Evolutionary conservation across 1,284 basidiomycete species (phyloP).

Genomic region (Megacollybia platyphylla): DNA sequence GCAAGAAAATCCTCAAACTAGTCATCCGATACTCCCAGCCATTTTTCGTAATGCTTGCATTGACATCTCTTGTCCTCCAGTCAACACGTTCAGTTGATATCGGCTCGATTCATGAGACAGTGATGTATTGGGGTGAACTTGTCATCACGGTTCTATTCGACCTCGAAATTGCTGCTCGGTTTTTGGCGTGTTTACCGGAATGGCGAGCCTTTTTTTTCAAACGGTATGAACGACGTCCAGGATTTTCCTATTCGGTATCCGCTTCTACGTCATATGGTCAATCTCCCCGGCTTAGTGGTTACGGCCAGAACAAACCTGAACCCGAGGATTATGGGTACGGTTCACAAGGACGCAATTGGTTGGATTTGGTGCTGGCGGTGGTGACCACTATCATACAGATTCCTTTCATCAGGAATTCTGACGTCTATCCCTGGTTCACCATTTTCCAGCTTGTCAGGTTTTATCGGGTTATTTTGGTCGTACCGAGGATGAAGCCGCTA

Average conservation of each 20-base stretch:
- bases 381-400: slow-evolving; percentile 79
- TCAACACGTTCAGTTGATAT: slow-evolving; percentile 60
- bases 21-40: slow-evolving; percentile 53
- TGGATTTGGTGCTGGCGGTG: slow-evolving; percentile 79
- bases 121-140: slow-evolving; percentile 63
- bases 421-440: slow-evolving; percentile 83
- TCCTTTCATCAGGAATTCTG: slow-evolving; percentile 57
- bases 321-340: background rate
- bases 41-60: slow-evolving; percentile 71
- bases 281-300: too few species aligned
- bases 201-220: slow-evolving; percentile 73
- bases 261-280: too few species aligned
- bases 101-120: slow-evolving; percentile 25
- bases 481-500: slow-evolving; percentile 76
- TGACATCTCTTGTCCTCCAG: slow-evolving; percentile 66
- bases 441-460: slow-evolving; percentile 84
- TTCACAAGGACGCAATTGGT: slow-evolving; percentile 44
- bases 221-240: slow-evolving; percentile 4
- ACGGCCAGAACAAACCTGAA: too few species aligned
- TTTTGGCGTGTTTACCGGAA: slow-evolving; percentile 66
- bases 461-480: slow-evolving; percentile 85
- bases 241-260: too few species aligned
- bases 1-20: slow-evolving; percentile 35
- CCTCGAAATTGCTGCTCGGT: slow-evolving; percentile 75
- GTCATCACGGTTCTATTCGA: slow-evolving; percentile 81